Evolutionary conservation across 805 yeast species (phyloP), one percentile per base, ranked within the genome.

Genomic region (Yamadazyma akitaensis): DNA sequence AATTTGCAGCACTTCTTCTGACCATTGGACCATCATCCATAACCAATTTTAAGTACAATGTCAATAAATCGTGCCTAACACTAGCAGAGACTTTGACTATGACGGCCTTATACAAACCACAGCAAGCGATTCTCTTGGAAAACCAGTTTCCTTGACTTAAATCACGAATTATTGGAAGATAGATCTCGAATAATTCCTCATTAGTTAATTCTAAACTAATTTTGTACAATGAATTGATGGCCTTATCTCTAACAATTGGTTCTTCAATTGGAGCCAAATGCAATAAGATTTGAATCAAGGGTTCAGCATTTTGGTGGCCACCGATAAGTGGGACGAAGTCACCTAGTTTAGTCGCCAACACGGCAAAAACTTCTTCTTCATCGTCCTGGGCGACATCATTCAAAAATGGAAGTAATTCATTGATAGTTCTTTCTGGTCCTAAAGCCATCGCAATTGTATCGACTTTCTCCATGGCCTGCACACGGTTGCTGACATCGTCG

Each of bases 21-120:
- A 94, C 98, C 97, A 94, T 90, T 51, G 99, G 99, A 16, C 96
- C 88, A 49, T 94, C 99, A 65, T 94, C 98, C 53, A 78, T 79
- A 41, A 87, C 80, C 55, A 94, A 73, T 54, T 82, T 85, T 49
- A 80, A 73, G 65, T 84, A 92, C 37, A 84, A 67, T 35, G 77
- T 74, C 51, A 90, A 74, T 49, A 94, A 72, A 42, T 81, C 83
- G 37, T 75, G 76, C 63, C 92, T 75, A 36, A 73, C 64, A 2
- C 67, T 63, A 14, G 79, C 71, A 51, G 79, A 76, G 9, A 85
- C 86, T 54, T 82, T 76, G 34, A 73, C 69, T 37, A 86, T 72
- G 28, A 85, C 84, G 25, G 85, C 73, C 54, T 87, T 82, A 68
- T 84, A 92, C 53, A 94, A 75, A 1, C 96, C 97, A 44, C 97